Evolutionary conservation across 805 yeast genomes (phyloP).

Genomic region (Geotrichum ghanense): DNA sequence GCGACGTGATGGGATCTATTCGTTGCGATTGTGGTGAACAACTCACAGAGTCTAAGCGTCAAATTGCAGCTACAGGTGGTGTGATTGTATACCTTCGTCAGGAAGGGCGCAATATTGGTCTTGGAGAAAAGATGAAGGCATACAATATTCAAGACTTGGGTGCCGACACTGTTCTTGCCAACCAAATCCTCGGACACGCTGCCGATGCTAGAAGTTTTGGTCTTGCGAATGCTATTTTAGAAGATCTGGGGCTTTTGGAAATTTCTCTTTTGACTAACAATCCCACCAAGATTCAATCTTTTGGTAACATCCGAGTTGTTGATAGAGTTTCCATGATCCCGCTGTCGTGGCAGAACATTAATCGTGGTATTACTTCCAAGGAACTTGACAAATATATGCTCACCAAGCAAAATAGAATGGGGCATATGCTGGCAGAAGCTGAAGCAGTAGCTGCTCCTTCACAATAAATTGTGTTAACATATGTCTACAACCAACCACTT

Average conservation of each 20-base stretch:
- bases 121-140: constrained; percentile 93
- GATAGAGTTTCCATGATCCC: constrained; percentile 98
- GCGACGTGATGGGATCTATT: constrained; percentile 98
- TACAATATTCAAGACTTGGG: constrained; percentile 95
- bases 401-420: constrained; percentile 95
- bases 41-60: constrained; percentile 91
- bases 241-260: constrained; percentile 65
- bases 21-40: constrained; percentile 99
- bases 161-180: constrained; percentile 97
- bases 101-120: constrained; percentile 97
- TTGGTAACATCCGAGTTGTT: constrained; percentile 67
- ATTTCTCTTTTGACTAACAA: constrained; percentile 82
- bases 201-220: constrained; percentile 95
- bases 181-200: constrained; percentile 83
- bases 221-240: constrained; percentile 82
- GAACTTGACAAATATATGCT: constrained; percentile 90
- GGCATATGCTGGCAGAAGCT: constrained; percentile 56
- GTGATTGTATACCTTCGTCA: constrained; percentile 93
- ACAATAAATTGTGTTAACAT: no score
- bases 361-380: constrained; percentile 60
- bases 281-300: constrained; percentile 92
- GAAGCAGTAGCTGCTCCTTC: not conserved
- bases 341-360: constrained; percentile 62
- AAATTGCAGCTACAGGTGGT: constrained; percentile 87
- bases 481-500: no score